Evolutionary conservation across 2,329 filamentous ascomycete species (phyloP), one percentile per base, ranked within the genome.

Genomic region (Tolypocladium ophioglossoides): DNA sequence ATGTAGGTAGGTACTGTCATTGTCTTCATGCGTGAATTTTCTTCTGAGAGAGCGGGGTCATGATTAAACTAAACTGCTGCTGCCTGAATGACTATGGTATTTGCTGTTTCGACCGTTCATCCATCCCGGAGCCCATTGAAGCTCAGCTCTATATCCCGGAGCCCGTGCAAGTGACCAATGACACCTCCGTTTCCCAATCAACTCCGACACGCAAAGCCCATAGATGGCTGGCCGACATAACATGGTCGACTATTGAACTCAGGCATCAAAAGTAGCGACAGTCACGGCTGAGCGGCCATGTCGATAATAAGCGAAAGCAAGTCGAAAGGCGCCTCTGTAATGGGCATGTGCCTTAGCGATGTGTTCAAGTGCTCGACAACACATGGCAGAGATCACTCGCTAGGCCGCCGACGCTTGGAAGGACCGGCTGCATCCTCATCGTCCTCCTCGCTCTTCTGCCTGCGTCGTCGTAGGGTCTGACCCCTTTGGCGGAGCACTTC

Each of bases 401-500:
- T 53, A 1, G 37, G 14, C n/a, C 52, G 52, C 6, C 30, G 22
- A 9, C 52, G 52, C 39, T 54, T 54, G 6, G 48, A 40, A 6
- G 52, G 30, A 9, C 27, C 37, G n/a, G 51, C n/a, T 11, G 57
- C 52, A 6, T 63, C 61, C 4, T 55, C 32, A 2, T 55, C 54
- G 3, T 54, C 56, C 10, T 59, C 56, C 7, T 62, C 62, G 5
- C 62, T 58, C 8, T 53, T 54, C 6, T 54, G 54, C 2, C 62
- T 59, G 30, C 61, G 61, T 32, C 58, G 50, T 39, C 61, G 60
- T 48, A 57, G 60, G 8, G 52, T 47, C 34, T 57, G 52, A 1
- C 53, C 52, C 8, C 61, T 61, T 41, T 62, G 60, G 14, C 58
- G 57, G 12, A 71, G 44, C 11, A 67, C 59, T 18, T 70, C 60